Conservation (phyloP, 148 eudicot genomes). For the Fagopyrum esculentum region DNA sequence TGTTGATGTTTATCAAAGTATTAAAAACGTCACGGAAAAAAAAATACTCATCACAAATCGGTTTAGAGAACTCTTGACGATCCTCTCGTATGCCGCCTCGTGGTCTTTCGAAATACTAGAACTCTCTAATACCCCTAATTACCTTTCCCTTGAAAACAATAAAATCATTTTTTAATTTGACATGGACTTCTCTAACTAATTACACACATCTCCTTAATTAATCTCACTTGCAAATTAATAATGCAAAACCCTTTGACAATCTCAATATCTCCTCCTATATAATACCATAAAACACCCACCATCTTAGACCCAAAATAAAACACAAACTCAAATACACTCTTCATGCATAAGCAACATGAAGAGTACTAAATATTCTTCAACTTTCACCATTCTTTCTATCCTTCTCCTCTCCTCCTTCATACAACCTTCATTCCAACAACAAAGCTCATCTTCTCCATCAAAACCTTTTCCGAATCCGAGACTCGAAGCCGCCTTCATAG, state of each 20-base stretch:
- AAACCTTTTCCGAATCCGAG: constrained; percentile 33
- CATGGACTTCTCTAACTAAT: not conserved
- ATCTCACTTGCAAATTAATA: not conserved
- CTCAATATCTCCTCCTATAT: not conserved
- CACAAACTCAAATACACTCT: not conserved
- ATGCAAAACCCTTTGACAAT: not conserved
- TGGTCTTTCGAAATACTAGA: too few species aligned
- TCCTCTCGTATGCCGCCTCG: too few species aligned
- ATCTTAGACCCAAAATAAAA: not conserved
- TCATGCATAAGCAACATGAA: constrained; percentile 4
- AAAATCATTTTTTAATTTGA: not conserved
- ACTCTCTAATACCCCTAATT: too few species aligned
- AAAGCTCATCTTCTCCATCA: not conserved
- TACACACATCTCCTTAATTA: not conserved
- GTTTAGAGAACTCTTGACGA: too few species aligned
- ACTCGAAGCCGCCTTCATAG: constrained; percentile 50
- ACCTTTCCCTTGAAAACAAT: too few species aligned
- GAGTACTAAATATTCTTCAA: not conserved
- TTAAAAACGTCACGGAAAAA: too few species aligned
- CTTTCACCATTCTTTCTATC: not conserved
- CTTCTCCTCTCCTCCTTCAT: not conserved
- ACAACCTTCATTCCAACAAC: not conserved
- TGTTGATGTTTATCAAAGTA: too few species aligned
- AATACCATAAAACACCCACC: not conserved
- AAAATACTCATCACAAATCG: too few species aligned